Evolutionary conservation across 2,329 filamentous ascomycete species (phyloP).

Genomic region (Colletotrichum falcatum): DNA sequence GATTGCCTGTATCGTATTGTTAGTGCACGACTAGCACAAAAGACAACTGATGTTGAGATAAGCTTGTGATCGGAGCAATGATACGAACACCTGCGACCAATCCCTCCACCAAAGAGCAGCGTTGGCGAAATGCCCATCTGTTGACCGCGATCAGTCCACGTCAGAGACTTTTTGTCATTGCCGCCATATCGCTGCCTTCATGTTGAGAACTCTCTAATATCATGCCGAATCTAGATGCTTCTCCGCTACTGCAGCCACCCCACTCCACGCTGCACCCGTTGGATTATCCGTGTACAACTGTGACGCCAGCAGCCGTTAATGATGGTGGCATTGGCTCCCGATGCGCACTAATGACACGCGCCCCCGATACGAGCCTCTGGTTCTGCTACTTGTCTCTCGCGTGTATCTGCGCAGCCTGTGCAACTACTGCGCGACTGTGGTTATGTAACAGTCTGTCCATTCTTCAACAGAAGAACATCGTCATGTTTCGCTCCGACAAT

Average conservation of each 20-base stretch:
- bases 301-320: background rate
- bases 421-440: background rate
- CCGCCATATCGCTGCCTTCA: background rate
- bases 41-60: slow-evolving; percentile 8
- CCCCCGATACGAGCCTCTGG: background rate
- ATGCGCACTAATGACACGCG: slow-evolving; percentile 10
- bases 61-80: slow-evolving; percentile 3
- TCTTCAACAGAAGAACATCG: background rate
- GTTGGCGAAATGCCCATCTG: slow-evolving; percentile 1
- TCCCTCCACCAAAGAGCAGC: slow-evolving; percentile 1
- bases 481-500: background rate
- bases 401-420: too few relatives aligned
- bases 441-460: background rate
- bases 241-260: background rate
- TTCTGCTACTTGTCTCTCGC: too few relatives aligned
- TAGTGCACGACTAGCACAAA: background rate
- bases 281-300: background rate
- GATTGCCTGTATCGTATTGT: background rate
- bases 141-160: background rate
- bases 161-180: background rate
- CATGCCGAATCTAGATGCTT: background rate
- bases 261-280: background rate
- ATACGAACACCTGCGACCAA: slow-evolving; percentile 5
- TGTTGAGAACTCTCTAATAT: background rate
- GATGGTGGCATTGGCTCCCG: background rate